Evolutionary conservation across 768 basidiomycete species (phyloP), one percentile per base, ranked within the genome.

Genomic region (Saitozyma podzolica): DNA sequence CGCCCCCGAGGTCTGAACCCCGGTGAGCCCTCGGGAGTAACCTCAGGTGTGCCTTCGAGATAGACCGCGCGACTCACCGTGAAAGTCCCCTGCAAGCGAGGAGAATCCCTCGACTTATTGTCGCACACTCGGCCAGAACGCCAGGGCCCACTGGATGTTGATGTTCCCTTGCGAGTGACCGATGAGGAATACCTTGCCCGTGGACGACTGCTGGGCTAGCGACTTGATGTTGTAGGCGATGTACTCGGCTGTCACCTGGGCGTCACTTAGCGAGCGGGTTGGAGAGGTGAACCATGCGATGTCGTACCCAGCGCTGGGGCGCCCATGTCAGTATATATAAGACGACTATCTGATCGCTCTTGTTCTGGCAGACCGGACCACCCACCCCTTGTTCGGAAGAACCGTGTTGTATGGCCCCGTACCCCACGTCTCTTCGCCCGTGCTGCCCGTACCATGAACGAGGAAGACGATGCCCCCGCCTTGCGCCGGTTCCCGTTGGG

Each of bases 371-470:
- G 37, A 6, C 14, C n/a, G 9, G 49, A 7, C 6, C 14, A 65
- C 63, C 56, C 50, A 65, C 67, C 64, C 67, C 40, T 63, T 72
- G 8, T 51, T 39, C 3, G 76, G 76, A 0, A 78, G 60, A 13
- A 73, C 54, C 11, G 61, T 58, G 9, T 56, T 43, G 62, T 76
- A 78, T 0, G 76, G 76, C 4, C 73, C 70, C 8, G 58, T 39
- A n/a, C 17, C 65, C 74, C 74, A 78, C 3, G 66, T 70, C 56
- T 75, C 76, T 4, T 54, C 29, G 9, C 71, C 75, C 0, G 66
- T 68, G 43, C 53, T 52, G 20, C 68, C 73, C 1, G 76, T 78
- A 0, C 76, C 76, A 58, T 78, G 74, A 2, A 78, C 74, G 5
- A 76, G 67, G 13, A 78, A 66, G 2, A 78, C 76, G 45, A 69